Base-by-base conservation (phyloP, 805 yeast genomes). In the Metschnikowia amazonensis region DNA sequence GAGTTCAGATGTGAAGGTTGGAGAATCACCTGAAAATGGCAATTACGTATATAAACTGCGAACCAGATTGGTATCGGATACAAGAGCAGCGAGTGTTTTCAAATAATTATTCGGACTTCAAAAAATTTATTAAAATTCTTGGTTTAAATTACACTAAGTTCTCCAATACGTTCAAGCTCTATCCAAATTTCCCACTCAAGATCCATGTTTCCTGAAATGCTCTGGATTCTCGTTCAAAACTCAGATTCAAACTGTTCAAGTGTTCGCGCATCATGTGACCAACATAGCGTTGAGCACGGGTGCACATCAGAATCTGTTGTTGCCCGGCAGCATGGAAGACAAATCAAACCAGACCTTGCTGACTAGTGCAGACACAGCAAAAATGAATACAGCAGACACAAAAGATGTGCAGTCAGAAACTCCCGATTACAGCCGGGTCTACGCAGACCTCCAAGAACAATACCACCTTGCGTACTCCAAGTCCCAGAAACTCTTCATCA, bases 401-500 rank as follows among this genome's bases (percentile, higher is more conserved):
- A 23, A 23, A 14, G 20, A 23, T 3, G 20, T 18, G 27, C 20
- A 38, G 6, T 27, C 33, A n/a, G 49, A 40, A n/a, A 35, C 44
- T 5, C 44, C 48, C 13, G 65, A 64, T 40, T 64, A 64, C 48
- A 48, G 48, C 30, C 53, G 60, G 42, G 38, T 65, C 13, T 66
- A 60, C 43, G 66, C 63, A 34, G 46, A 48, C 14, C 66, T 64
- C 35, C 63, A 56, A 30, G 62, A 60, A 10, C 49, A 53, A 21
- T 67, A 63, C 52, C 48, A 56, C 28, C 43, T 44, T 18, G 66
- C 56, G 10, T 57, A 56, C 43, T 44, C 55, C 6, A 43, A 46
- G 24, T 62, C 70, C 10, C 57, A 56, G 33, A 46, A 55, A 31
- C 52, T 71, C 23, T 65, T 63, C 47, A 48, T 58, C 28, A 51